These are phyloP conservation scores for Fusarium nurragi DNA, from an alignment of 2,329 filamentous ascomycete species.

Conservation along the genomic window DNA sequence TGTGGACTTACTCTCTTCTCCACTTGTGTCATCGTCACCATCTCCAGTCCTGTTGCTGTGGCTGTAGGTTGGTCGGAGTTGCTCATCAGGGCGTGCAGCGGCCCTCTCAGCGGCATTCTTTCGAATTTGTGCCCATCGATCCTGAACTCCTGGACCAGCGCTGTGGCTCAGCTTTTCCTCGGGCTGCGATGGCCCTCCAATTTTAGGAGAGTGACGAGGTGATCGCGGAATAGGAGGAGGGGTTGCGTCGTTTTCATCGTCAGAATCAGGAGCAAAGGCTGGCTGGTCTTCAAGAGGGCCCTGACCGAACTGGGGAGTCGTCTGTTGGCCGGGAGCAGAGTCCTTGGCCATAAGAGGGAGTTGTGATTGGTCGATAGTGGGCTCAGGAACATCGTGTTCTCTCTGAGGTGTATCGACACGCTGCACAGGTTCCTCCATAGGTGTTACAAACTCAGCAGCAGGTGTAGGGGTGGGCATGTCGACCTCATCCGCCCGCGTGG, in stretches of 20 bases:
- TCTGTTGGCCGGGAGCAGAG: slow-evolving; percentile 42
- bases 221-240: slow-evolving; percentile 64
- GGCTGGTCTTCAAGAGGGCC: slow-evolving; percentile 88
- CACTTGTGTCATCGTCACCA: slow-evolving; percentile 88
- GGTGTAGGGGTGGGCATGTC: slow-evolving; percentile 33
- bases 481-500: slow-evolving; percentile 18
- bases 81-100: slow-evolving; percentile 71
- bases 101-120: slow-evolving; percentile 91
- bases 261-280: slow-evolving; percentile 75
- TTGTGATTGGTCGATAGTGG: slow-evolving; percentile 36
- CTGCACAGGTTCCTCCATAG: slow-evolving; percentile 37
- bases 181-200: slow-evolving; percentile 41
- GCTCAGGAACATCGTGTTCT: slow-evolving; percentile 34
- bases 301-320: slow-evolving; percentile 78
- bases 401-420: slow-evolving; percentile 37
- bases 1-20: slow-evolving; percentile 83
- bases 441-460: slow-evolving; percentile 34
- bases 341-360: slow-evolving; percentile 22
- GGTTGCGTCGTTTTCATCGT: slow-evolving; percentile 59
- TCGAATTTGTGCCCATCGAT: slow-evolving; percentile 95
- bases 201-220: slow-evolving; percentile 40
- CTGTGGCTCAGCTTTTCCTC: slow-evolving; percentile 50
- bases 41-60: slow-evolving; percentile 67
- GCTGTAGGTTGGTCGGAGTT: slow-evolving; percentile 64
- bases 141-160: slow-evolving; percentile 58